Percentiles rank a stretch among this genome's conserved stretches.
Evolutionary conservation across 371 early-diverging fungal species (phyloP).

Genomic region (Mucor circinelloides): DNA sequence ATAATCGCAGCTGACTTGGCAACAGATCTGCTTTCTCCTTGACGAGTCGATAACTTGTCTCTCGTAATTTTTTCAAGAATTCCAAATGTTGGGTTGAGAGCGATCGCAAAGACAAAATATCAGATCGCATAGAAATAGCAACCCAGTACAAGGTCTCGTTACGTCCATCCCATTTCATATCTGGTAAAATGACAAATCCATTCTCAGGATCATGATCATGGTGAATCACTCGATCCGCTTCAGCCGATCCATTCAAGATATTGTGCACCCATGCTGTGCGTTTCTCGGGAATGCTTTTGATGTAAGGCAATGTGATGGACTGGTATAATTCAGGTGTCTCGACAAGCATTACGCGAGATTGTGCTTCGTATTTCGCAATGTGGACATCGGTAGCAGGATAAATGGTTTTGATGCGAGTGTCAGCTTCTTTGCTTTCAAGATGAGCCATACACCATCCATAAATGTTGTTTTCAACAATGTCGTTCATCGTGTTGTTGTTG

Average conservation of each 20-base stretch:
- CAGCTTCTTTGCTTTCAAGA: conserved; percentile 32
- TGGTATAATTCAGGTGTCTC: conserved; percentile 63
- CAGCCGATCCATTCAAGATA: conserved; percentile 68
- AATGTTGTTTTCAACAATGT: conserved; percentile 60
- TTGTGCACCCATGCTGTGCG: conserved; percentile 82
- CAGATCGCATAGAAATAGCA: conserved; percentile 59
- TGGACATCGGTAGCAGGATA: conserved; percentile 73
- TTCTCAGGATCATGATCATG: conserved; percentile 51
- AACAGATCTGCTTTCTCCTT: conserved; percentile 46
- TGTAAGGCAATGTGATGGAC: conserved; percentile 58
- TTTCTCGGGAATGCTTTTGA: conserved; percentile 60
- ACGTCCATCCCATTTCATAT: conserved; percentile 83
- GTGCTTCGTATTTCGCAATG: conserved; percentile 73
- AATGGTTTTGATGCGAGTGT: conserved; percentile 60
- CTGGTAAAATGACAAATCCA: conserved; percentile 82
- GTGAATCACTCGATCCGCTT: conserved; percentile 66
- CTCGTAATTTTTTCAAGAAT: conserved; percentile 64
- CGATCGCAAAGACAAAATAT: conserved; percentile 70
- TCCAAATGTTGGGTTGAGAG: conserved; percentile 59
- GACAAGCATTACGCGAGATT: conserved; percentile 54
- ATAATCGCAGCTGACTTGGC: conserved; percentile 65
- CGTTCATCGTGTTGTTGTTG: conserved; percentile 18
- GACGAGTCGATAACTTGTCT: conserved; percentile 48
- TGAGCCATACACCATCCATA: conserved; percentile 61
- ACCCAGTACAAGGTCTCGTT: conserved; percentile 69